Conservation (phyloP, 2,329 filamentous ascomycete species). For the Cladophialophora chaetospira region DNA sequence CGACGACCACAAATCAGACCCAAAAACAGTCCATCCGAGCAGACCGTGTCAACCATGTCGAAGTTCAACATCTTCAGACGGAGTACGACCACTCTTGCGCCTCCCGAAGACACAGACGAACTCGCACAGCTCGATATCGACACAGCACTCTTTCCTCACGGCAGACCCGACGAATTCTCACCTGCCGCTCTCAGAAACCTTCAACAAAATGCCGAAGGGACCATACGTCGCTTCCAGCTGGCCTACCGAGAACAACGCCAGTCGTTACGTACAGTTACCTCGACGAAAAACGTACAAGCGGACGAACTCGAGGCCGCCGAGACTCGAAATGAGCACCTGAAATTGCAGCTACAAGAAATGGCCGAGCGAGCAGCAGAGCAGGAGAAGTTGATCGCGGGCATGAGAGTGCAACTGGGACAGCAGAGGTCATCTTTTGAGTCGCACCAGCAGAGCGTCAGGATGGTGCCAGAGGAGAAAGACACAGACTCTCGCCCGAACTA, state of each 20-base stretch:
- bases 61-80: conserved; percentile 49
- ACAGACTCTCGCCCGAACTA: conserved; percentile 35
- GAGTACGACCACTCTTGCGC: conserved; percentile 38
- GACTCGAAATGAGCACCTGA: conserved; percentile 59
- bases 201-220: conserved; percentile 57
- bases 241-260: conserved; percentile 58
- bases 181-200: conserved; percentile 60
- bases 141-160: conserved; percentile 56
- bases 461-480: conserved; percentile 30
- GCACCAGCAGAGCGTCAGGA: conserved; percentile 36
- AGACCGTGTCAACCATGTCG: conserved; percentile 36
- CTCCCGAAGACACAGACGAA: conserved; percentile 48
- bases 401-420: conserved; percentile 50
- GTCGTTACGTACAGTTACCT: conserved; percentile 53
- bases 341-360: conserved; percentile 63
- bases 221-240: conserved; percentile 57
- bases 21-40: conserved; percentile 36
- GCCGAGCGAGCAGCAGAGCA: conserved; percentile 58
- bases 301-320: conserved; percentile 64
- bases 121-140: conserved; percentile 58
- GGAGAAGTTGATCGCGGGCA: conserved; percentile 56
- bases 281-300: conserved; percentile 59
- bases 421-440: conserved; percentile 21
- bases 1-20: conserved; percentile 31
- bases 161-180: conserved; percentile 50